Percentiles rank a stretch among this genome's conserved stretches.
phyloP scores from a whole-genome alignment of 2,329 filamentous ascomycete species.

The Calonectria ilicicola region DNA sequence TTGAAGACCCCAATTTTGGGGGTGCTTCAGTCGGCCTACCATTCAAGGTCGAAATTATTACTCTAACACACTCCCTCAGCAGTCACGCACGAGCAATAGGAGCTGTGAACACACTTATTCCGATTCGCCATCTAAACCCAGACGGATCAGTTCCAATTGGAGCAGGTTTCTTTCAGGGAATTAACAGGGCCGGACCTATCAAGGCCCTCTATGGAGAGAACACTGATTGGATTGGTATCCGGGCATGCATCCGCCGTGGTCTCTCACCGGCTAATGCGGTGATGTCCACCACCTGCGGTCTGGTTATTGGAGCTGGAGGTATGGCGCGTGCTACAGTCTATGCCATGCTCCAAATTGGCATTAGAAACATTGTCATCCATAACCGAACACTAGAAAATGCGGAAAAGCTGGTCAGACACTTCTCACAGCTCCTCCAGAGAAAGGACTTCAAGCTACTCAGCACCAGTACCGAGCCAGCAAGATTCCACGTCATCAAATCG shows the following conservation, averaged over 20 bases:
- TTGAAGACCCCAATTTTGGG: conserved; percentile 75
- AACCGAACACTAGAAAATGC: conserved; percentile 79
- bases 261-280: conserved; percentile 79
- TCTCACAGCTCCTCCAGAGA: conserved; percentile 66
- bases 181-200: conserved; percentile 73
- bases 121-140: conserved; percentile 70
- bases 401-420: conserved; percentile 75
- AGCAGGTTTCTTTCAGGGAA: conserved; percentile 62
- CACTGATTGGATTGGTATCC: conserved; percentile 84
- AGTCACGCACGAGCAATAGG: conserved; percentile 80
- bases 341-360: conserved; percentile 81
- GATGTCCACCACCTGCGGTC: conserved; percentile 64
- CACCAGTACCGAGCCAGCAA: conserved; percentile 56
- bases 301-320: conserved; percentile 76
- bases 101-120: conserved; percentile 81
- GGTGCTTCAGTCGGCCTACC: conserved; percentile 79
- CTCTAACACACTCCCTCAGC: conserved; percentile 76
- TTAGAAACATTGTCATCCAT: conserved; percentile 79
- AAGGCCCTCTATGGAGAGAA: conserved; percentile 82
- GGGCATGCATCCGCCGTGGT: conserved; percentile 78
- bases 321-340: conserved; percentile 86
- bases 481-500: conserved; percentile 69
- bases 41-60: conserved; percentile 81
- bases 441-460: conserved; percentile 57
- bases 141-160: conserved; percentile 69